Conservation (phyloP, 2,329 filamentous ascomycete genomes). For the Fonsecaea pedrosoi region DNA sequence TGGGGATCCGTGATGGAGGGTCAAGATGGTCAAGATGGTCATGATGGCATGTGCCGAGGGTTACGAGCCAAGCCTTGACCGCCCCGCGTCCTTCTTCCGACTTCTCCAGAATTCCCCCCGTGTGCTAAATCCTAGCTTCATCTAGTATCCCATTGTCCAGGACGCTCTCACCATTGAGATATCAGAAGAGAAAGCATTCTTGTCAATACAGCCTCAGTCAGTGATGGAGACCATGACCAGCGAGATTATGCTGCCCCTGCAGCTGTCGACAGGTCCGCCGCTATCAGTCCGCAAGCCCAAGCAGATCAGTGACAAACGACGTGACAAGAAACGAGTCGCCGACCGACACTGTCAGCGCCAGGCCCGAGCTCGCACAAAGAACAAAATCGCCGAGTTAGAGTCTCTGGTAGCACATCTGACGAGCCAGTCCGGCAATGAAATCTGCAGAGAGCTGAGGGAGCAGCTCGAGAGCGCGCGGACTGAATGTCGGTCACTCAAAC, state of each 20-base stretch:
- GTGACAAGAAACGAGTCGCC: slow-evolving; percentile 14
- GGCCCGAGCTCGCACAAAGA: slow-evolving; percentile 20
- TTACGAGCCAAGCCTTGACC: neutral
- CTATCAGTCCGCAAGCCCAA: neutral
- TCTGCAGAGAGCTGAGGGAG: slow-evolving; percentile 13
- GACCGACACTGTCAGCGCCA: slow-evolving; percentile 18
- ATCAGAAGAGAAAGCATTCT: neutral
- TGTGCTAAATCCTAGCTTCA: slow-evolving; percentile 9
- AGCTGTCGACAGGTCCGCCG: neutral
- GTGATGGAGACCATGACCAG: slow-evolving; percentile 3
- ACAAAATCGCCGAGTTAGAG: slow-evolving; percentile 21
- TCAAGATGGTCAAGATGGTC: neutral
- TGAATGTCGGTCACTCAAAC: neutral
- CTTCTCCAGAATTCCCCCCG: slow-evolving; percentile 8
- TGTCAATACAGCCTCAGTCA: neutral
- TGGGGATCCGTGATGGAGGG: neutral
- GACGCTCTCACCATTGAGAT: neutral
- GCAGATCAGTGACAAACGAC: slow-evolving; percentile 12
- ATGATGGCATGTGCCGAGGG: slow-evolving; percentile 6
- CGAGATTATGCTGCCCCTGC: neutral
- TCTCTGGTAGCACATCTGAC: slow-evolving; percentile 9
- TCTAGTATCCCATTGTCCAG: slow-evolving; percentile 3
- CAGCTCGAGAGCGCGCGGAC: slow-evolving; percentile 3
- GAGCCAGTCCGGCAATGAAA: slow-evolving; percentile 11
- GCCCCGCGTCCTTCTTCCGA: slow-evolving; percentile 5